phyloP scores from a whole-genome alignment of 257 asterid genomes.

The Eucommia ulmoides region DNA sequence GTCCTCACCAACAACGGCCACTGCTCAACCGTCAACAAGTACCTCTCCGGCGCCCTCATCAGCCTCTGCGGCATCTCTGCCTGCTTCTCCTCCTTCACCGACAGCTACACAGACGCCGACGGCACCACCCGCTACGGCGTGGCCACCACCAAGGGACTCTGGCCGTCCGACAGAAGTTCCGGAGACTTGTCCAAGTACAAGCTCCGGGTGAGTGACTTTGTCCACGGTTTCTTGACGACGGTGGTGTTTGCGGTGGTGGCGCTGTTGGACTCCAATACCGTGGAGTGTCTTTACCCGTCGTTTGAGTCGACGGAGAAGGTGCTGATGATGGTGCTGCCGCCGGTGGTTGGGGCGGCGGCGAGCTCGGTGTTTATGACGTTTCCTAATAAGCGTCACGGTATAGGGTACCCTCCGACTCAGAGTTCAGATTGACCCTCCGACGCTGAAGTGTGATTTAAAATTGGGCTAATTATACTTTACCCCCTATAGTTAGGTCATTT shows the following conservation, averaged over 20 bases:
- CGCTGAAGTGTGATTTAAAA: too few species aligned
- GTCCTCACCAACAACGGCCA: constrained; percentile 66
- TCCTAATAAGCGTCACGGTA: constrained; percentile 61
- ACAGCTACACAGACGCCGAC: constrained; percentile 45
- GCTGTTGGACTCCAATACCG: constrained; percentile 48
- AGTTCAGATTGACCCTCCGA: too few species aligned
- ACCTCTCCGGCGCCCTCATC: constrained; percentile 34
- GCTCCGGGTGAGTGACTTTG: constrained; percentile 50
- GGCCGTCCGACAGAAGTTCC: constrained; percentile 27
- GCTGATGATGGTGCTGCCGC: constrained; percentile 53
- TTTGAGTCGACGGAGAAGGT: constrained; percentile 39
- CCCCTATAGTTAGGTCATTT: too few species aligned
- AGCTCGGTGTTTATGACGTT: constrained; percentile 38
- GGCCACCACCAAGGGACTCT: constrained; percentile 59
- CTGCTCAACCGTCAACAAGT: constrained; percentile 40
- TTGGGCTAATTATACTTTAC: too few species aligned
- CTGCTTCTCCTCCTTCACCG: constrained; percentile 66
- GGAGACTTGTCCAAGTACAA: constrained; percentile 35
- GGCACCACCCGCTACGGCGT: constrained; percentile 49
- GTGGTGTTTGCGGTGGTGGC: constrained; percentile 47
- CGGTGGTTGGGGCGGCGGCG: constrained; percentile 43
- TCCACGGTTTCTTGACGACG: constrained; percentile 43
- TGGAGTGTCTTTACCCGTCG: constrained; percentile 56
- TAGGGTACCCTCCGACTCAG: constrained; percentile 48
- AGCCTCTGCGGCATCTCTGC: constrained; percentile 40